These are phyloP conservation scores for Collybia nuda DNA, from an alignment of 768 basidiomycete species.

Conservation along the genomic window DNA sequence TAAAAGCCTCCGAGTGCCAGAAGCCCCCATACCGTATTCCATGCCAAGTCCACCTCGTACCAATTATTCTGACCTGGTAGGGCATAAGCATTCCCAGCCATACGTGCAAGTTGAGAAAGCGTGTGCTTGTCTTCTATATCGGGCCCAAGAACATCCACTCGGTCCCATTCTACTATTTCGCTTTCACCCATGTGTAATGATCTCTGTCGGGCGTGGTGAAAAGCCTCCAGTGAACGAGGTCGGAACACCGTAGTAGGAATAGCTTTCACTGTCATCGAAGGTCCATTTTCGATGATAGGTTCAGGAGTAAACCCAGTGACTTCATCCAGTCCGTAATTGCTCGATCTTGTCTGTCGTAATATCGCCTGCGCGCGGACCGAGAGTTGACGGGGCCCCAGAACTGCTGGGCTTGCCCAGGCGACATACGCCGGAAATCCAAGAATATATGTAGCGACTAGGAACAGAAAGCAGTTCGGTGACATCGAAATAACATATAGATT, in stretches of 20 bases:
- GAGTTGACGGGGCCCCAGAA: conserved; percentile 2
- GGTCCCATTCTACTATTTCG: conserved; percentile 66
- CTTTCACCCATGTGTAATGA: conserved; percentile 50
- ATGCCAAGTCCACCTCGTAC: conserved; percentile 77
- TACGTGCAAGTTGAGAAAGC: conserved; percentile 77
- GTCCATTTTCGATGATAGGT: background rate
- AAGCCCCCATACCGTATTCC: conserved; percentile 53
- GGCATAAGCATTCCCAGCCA: conserved; percentile 90
- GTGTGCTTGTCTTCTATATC: conserved; percentile 81
- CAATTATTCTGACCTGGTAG: conserved; percentile 69
- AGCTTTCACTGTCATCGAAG: conserved; percentile 34
- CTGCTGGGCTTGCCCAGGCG: background rate
- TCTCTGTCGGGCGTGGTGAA: conserved; percentile 51
- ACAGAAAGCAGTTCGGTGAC: conserved; percentile 1
- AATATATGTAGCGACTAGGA: conserved; percentile 1
- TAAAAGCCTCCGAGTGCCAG: conserved; percentile 1
- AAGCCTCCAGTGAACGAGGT: conserved; percentile 49
- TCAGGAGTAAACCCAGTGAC: conserved; percentile 2
- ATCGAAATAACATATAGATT: conserved; percentile 15
- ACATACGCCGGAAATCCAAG: background rate
- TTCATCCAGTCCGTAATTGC: conserved; percentile 3
- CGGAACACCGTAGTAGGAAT: conserved; percentile 58
- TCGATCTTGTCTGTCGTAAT: conserved; percentile 7
- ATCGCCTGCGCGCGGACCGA: conserved; percentile 12
- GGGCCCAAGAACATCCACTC: conserved; percentile 64